Evolutionary conservation across 2,329 filamentous ascomycete species (phyloP).

Genomic region (Cladobotryum protrusum): DNA sequence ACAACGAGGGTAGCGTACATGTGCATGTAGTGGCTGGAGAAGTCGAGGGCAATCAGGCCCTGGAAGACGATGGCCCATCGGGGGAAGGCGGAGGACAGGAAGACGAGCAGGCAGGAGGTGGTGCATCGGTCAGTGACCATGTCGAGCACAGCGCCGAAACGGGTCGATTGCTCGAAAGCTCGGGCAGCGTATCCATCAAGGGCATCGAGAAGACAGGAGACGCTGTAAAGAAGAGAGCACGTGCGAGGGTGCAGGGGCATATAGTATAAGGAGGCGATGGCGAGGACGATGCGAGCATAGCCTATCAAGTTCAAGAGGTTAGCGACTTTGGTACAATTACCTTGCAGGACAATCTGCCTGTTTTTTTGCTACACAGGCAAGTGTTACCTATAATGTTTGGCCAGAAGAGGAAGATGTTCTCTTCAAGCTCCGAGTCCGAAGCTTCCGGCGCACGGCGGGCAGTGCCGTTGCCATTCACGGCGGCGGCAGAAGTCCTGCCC

Average conservation of each 20-base stretch:
- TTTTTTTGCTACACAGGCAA: background rate
- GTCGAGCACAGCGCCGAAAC: constrained; percentile 93
- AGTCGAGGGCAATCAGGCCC: constrained; percentile 81
- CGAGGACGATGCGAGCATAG: constrained; percentile 71
- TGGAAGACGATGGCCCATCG: constrained; percentile 94
- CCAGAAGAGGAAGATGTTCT: constrained; percentile 78
- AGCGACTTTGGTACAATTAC: background rate
- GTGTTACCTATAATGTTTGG: constrained; percentile 71
- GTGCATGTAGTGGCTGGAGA: constrained; percentile 97
- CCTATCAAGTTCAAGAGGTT: constrained; percentile 40
- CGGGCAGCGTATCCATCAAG: constrained; percentile 86
- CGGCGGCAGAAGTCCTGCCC: constrained; percentile 20
- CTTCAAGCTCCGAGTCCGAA: constrained; percentile 37
- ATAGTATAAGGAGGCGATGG: constrained; percentile 91
- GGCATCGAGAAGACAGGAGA: constrained; percentile 92
- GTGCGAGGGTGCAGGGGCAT: constrained; percentile 98
- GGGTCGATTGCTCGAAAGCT: constrained; percentile 79
- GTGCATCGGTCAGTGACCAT: constrained; percentile 99
- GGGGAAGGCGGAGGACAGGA: constrained; percentile 89
- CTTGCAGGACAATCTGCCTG: background rate
- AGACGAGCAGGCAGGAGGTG: constrained; percentile 89
- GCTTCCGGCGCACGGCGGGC: constrained; percentile 28
- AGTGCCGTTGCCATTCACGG: constrained; percentile 33
- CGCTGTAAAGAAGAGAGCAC: constrained; percentile 82
- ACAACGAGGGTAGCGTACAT: constrained; percentile 95